Conservation (phyloP, 1,139 yeast genomes). For the Sugiyamaella pinicola region DNA sequence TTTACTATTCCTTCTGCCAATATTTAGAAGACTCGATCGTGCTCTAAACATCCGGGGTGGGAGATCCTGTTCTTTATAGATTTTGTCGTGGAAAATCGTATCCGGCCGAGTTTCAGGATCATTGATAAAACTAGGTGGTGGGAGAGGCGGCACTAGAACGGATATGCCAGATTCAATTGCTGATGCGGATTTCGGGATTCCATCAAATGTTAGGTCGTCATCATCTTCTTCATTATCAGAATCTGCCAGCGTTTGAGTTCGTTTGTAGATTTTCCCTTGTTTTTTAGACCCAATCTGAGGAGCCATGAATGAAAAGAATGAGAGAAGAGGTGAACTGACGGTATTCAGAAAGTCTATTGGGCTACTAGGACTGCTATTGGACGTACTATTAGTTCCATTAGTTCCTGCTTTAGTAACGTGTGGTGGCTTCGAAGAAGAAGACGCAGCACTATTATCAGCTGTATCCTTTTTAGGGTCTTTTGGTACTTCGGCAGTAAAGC, state of each 20-base stretch:
- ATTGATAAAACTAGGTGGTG: conserved; percentile 66
- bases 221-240: conserved; percentile 31
- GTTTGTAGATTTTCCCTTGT: conserved; percentile 39
- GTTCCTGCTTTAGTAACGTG: neutral
- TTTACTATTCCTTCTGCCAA: conserved; percentile 24
- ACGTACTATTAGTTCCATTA: neutral
- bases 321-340: conserved; percentile 30
- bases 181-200: conserved; percentile 67
- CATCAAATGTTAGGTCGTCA: conserved; percentile 26
- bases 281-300: conserved; percentile 40
- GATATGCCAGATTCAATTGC: conserved; percentile 82
- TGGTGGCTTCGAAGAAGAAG: neutral
- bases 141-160: conserved; percentile 83
- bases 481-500: conserved; percentile 9
- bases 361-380: neutral
- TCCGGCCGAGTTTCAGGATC: conserved; percentile 63
- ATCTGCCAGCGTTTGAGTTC: conserved; percentile 39
- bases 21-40: conserved; percentile 19
- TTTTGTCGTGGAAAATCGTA: conserved; percentile 74
- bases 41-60: conserved; percentile 51
- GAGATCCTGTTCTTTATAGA: conserved; percentile 64
- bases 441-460: neutral
- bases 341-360: conserved; percentile 15
- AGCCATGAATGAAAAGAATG: conserved; percentile 38
- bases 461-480: conserved; percentile 15